Evolutionary conservation across 2,329 filamentous ascomycete species (phyloP).

Genomic region (Fusarium cyanostomum): DNA sequence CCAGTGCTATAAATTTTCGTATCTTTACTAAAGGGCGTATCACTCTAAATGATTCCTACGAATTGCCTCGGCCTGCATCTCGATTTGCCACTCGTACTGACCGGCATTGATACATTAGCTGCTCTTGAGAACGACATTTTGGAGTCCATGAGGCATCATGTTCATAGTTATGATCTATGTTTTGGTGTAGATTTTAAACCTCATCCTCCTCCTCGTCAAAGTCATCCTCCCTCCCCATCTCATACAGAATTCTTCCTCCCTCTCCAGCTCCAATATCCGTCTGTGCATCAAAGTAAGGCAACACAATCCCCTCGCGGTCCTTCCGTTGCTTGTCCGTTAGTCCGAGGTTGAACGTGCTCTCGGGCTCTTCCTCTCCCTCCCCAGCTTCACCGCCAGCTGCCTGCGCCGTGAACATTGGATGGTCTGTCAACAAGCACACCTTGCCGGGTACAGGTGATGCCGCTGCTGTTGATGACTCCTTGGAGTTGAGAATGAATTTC

Average conservation of each 20-base stretch:
- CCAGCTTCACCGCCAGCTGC: slow-evolving; percentile 46
- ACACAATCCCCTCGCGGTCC: slow-evolving; percentile 86
- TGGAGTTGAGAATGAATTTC: slow-evolving; percentile 62
- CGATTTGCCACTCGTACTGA: too few species aligned
- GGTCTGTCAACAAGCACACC: slow-evolving; percentile 76
- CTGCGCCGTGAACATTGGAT: slow-evolving; percentile 71
- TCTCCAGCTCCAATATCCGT: slow-evolving; percentile 80
- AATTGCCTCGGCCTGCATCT: too few species aligned
- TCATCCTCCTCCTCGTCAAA: slow-evolving; percentile 98
- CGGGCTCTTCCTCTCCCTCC: slow-evolving; percentile 63
- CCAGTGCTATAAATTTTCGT: too few species aligned
- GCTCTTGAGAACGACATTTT: background rate
- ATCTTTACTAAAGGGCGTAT: too few species aligned
- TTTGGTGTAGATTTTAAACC: slow-evolving; percentile 60
- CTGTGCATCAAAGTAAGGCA: slow-evolving; percentile 98
- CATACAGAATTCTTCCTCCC: slow-evolving; percentile 92
- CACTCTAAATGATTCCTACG: too few species aligned
- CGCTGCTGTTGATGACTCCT: slow-evolving; percentile 9
- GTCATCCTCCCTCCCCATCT: slow-evolving; percentile 96
- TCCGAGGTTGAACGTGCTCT: slow-evolving; percentile 85
- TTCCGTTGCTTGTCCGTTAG: slow-evolving; percentile 90
- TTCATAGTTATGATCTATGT: background rate
- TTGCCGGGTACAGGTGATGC: slow-evolving; percentile 42
- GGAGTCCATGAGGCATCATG: background rate
- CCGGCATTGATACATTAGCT: too few species aligned